Base-by-base conservation (phyloP, 345 rosid genomes). In the Garcia nutans region DNA sequence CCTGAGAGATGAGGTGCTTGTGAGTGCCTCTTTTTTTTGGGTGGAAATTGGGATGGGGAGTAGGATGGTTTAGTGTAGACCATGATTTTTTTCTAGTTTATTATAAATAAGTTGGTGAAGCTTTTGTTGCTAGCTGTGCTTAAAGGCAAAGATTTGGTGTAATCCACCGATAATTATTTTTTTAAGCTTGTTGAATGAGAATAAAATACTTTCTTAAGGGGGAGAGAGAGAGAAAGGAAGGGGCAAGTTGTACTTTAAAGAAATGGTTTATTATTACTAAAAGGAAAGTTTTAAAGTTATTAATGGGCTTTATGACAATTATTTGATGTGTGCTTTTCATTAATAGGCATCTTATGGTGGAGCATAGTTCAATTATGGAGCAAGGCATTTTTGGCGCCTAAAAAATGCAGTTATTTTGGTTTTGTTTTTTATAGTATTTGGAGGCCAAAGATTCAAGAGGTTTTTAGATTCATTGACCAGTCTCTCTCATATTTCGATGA, bases 141-240 rank as follows among this genome's bases (percentile, higher is more conserved):
- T 65, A 72, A 63, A 80, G 78, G 55, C 76, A 47, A 68, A 75
- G 75, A 79, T 82, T 83, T 31, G 81, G 63, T 74, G 83, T 82
- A 78, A 82, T 80, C 84, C 85, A 78, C 84, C 63, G 63, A 68
- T 61, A 55, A 49, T 68, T 13, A 57, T 56, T 10, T 71, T 41
- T 54, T 28, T 17, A 68, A 59, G n/a, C 66, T 75, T 76, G 74
- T 59, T 77, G 42, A 85, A 77, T 68, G 23, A 42, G 61, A 22
- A 68, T 42, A 41, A 77, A 67, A 22, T 55, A 15, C 8, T 20
- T 71, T 45, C 58, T 24, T n/a, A 59, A 49, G 26, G 24, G 23
- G 26, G 68, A 45, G 76, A 41, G 17, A 24, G 73, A 45, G 44
- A 73, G 75, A 47, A 49, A 52, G 56, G 72, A 78, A 41, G 74